These are phyloP conservation scores for Botrytis medusae DNA, from an alignment of 2,329 filamentous ascomycete genomes.

Conservation along the genomic window DNA sequence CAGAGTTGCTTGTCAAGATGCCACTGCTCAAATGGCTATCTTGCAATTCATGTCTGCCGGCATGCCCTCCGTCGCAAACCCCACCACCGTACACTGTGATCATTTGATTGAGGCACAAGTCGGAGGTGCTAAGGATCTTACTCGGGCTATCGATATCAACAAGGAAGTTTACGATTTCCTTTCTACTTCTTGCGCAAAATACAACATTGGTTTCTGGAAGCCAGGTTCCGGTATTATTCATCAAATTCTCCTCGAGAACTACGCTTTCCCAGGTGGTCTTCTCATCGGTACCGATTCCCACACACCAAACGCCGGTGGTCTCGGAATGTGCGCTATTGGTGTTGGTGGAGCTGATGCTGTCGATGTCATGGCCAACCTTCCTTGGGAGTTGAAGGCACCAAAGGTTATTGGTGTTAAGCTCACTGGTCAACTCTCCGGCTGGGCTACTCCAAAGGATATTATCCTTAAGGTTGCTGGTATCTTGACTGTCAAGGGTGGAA, in stretches of 20 bases:
- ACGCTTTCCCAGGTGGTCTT: conserved; percentile 96
- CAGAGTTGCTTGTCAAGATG: conserved; percentile 98
- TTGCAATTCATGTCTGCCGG: conserved; percentile 99
- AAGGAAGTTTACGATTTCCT: conserved; percentile 99
- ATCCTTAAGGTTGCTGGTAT: conserved; percentile 97
- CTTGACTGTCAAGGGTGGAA: conserved; percentile 96
- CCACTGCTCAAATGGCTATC: conserved; percentile 99
- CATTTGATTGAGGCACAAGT: conserved; percentile 98
- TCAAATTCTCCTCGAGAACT: conserved; percentile 98
- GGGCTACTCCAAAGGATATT: conserved; percentile 93
- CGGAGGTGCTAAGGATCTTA: conserved; percentile 91
- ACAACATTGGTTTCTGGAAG: conserved; percentile 99
- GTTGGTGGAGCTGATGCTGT: conserved; percentile 98
- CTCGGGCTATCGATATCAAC: conserved; percentile 88
- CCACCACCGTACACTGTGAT: conserved; percentile 95
- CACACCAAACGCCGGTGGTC: conserved; percentile 94
- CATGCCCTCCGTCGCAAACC: conserved; percentile 93
- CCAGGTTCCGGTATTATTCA: conserved; percentile 99
- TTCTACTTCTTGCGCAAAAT: conserved; percentile 90
- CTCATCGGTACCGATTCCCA: conserved; percentile 98
- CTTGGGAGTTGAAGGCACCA: conserved; percentile 97
- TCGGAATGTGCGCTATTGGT: conserved; percentile 79
- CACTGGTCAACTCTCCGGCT: conserved; percentile 84
- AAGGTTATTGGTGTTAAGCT: conserved; percentile 97
- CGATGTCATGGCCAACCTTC: conserved; percentile 95